phyloP scores from a whole-genome alignment of 371 early-diverging fungal genomes.

The Smittium culicis region DNA sequence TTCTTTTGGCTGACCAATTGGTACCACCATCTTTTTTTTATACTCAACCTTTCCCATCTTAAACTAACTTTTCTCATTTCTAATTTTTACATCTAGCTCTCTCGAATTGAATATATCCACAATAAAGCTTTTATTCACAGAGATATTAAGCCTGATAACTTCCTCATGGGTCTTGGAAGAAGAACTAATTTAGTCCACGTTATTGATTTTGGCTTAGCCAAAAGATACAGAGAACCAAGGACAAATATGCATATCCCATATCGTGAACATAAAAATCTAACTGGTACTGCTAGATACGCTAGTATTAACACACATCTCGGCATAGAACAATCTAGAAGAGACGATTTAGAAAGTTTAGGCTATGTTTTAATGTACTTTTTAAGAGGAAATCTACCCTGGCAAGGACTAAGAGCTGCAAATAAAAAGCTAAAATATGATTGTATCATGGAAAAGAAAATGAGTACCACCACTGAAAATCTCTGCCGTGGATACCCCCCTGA shows the following conservation, averaged over 20 bases:
- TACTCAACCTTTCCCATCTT: slow-evolving; percentile 1
- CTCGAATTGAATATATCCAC: slow-evolving; percentile 95
- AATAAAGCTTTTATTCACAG: slow-evolving; percentile 70
- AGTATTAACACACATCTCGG: slow-evolving; percentile 98
- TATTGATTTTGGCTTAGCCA: slow-evolving; percentile 99
- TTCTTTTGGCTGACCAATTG: slow-evolving; percentile 96
- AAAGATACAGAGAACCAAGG: slow-evolving; percentile 93
- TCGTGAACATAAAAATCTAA: slow-evolving; percentile 95
- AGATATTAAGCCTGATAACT: slow-evolving; percentile 97
- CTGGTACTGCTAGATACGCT: slow-evolving; percentile 99
- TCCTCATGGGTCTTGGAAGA: slow-evolving; percentile 93
- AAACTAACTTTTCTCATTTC: slow-evolving; percentile 6
- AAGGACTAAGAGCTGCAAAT: slow-evolving; percentile 94
- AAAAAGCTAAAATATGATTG: slow-evolving; percentile 99
- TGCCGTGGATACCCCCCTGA: slow-evolving; percentile 93
- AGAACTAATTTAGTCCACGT: slow-evolving; percentile 93
- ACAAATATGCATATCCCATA: slow-evolving; percentile 96
- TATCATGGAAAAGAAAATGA: slow-evolving; percentile 99
- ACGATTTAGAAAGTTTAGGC: slow-evolving; percentile 97
- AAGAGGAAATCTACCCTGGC: slow-evolving; percentile 99
- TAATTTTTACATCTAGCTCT: slow-evolving; percentile 45
- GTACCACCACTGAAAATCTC: slow-evolving; percentile 88
- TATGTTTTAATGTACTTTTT: slow-evolving; percentile 99
- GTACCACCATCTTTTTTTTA: slow-evolving; percentile 36
- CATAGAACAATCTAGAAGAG: slow-evolving; percentile 95